Percentiles rank a stretch among this genome's conserved stretches.
These are phyloP conservation scores for Nothophaeocryptopus gaeumannii DNA, from an alignment of 2,329 filamentous ascomycete species.

Conservation along the genomic window DNA sequence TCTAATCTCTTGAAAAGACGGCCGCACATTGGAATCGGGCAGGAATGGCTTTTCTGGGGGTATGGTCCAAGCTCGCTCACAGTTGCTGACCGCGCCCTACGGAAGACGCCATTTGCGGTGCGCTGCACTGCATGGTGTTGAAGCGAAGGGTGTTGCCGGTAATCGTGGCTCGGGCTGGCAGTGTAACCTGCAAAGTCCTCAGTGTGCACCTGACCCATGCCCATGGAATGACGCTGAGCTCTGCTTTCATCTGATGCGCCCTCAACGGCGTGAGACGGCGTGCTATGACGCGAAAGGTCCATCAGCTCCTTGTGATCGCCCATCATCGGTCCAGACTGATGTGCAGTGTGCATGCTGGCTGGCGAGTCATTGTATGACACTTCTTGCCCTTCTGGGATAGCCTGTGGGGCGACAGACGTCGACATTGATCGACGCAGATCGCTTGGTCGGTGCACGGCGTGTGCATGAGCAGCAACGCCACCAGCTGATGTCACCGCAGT, in stretches of 20 bases:
- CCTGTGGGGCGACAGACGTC: slow-evolving; percentile 75
- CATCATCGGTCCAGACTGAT: slow-evolving; percentile 55
- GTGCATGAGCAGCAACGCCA: slow-evolving; percentile 47
- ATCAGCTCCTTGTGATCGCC: slow-evolving; percentile 76
- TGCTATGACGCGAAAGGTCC: slow-evolving; percentile 83
- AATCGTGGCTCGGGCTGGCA: slow-evolving; percentile 43
- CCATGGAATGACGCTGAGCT: slow-evolving; percentile 55
- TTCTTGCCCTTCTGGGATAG: slow-evolving; percentile 52
- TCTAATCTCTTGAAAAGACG: slow-evolving; percentile 98
- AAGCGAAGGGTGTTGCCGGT: slow-evolving; percentile 47
- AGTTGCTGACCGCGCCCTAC: slow-evolving; percentile 88
- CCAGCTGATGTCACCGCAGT: slow-evolving; percentile 47
- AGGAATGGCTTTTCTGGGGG: slow-evolving; percentile 96
- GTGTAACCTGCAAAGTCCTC: slow-evolving; percentile 67
- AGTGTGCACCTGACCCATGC: slow-evolving; percentile 56
- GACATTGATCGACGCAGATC: slow-evolving; percentile 91
- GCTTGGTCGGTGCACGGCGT: slow-evolving; percentile 73
- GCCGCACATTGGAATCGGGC: slow-evolving; percentile 97
- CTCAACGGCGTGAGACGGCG: slow-evolving; percentile 81
- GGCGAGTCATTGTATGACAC: slow-evolving; percentile 75
- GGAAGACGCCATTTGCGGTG: slow-evolving; percentile 70
- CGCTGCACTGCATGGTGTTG: slow-evolving; percentile 59
- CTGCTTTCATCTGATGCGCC: slow-evolving; percentile 61
- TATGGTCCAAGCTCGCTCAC: slow-evolving; percentile 96
- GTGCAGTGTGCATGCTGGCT: slow-evolving; percentile 71